Base-by-base conservation (phyloP, 164 flowering plant genomes). In the Piper betle region DNA sequence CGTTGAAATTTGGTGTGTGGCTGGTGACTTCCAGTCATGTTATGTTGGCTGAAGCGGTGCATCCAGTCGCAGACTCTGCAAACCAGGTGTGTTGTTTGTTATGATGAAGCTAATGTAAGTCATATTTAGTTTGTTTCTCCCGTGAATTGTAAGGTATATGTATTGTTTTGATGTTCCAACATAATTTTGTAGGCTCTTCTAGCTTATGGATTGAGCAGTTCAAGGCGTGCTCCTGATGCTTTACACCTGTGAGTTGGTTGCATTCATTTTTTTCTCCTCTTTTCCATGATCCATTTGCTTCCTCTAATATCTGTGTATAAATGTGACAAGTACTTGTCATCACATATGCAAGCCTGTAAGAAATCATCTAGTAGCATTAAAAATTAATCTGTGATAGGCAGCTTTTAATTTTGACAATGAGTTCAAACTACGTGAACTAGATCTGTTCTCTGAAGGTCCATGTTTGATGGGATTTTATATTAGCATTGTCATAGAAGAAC, bases 191-290 rank as follows among this genome's bases (percentile, higher is more conserved):
- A 93, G 99, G 95, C 82, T 13, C 94, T 93, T 67, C 96, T 93
- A 81, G 96, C 97, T 77, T 93, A 93, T 81, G 99, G 99, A 65
- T 64, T 93, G 64, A 86, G 75, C 74, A 93, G 99, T 74, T 93
- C 99, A 64, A 83, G 88, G 68, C 97, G 99, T 72, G 99, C 86
- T 52, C 99, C 97, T 56, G 99, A 93, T 85, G 97, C 99, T 70
- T 62, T 93, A 59, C 99, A 93, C 69, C 97, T 96, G 99, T 93
- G 73, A 86, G 99, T 85, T 15, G 61, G 53, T 42, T 37, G 8
- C 38, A 7, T 67, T 16, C 40, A 33, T 39, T 37, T n/a, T n/a
- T n/a, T n/a, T n/a, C n/a, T n/a, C n/a, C 39, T 41, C n/a, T 43
- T 61, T 65, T 4, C 48, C 39, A 39, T 55, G 53, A 40, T 20